These are phyloP conservation scores for Myxozyma mucilagina DNA, from an alignment of 805 yeast species.

Conservation along the genomic window DNA sequence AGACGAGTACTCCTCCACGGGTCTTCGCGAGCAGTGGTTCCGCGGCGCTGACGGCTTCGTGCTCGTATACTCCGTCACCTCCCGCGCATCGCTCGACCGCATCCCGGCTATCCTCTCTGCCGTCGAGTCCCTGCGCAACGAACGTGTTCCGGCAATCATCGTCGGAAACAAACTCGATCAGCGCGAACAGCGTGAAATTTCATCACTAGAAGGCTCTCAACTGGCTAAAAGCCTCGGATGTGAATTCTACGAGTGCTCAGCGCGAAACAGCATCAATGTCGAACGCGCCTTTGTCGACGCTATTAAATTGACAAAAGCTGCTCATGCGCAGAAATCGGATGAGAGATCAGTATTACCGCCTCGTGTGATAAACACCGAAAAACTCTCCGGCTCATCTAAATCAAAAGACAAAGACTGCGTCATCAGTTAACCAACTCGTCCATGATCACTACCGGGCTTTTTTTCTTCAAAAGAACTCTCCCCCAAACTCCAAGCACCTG, in stretches of 20 bases:
- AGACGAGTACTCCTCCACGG: conserved; percentile 82
- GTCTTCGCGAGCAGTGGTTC: conserved; percentile 68
- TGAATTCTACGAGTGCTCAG: conserved; percentile 89
- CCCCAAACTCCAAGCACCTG: conserved; percentile 30
- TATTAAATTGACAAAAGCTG: conserved; percentile 43
- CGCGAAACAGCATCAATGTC: conserved; percentile 85
- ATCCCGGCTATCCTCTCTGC: conserved; percentile 78
- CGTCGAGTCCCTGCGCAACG: conserved; percentile 79
- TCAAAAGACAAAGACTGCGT: not conserved
- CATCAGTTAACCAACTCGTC: not conserved
- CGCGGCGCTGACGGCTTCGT: conserved; percentile 89
- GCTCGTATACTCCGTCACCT: conserved; percentile 81
- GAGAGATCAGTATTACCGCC: not conserved
- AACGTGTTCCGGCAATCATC: conserved; percentile 78
- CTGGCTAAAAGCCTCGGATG: conserved; percentile 84
- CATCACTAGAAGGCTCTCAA: conserved; percentile 49
- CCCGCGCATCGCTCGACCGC: conserved; percentile 73
- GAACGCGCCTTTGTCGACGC: conserved; percentile 88
- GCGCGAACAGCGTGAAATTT: conserved; percentile 66
- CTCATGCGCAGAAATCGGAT: not conserved
- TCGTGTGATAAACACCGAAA: not conserved
- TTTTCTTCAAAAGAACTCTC: conserved; percentile 2
- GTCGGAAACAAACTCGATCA: conserved; percentile 92
- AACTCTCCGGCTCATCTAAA: too few species aligned
- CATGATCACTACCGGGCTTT: not conserved